Evolutionary conservation across 169 alveolate genomes (phyloP).

Genomic region (Cryptosporidium parvum): DNA sequence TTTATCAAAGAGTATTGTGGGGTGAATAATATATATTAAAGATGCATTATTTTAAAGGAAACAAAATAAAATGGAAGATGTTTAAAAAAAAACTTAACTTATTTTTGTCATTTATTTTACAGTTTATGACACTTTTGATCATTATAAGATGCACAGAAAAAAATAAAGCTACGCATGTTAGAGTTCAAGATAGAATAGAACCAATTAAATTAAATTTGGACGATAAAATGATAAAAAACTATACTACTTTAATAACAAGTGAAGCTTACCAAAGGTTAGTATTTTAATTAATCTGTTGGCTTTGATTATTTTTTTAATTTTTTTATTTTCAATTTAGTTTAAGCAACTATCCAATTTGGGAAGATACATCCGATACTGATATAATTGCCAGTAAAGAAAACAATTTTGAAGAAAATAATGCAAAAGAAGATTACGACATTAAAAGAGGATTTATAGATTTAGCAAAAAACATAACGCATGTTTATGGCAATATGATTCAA

Average conservation of each 20-base stretch:
- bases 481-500: conserved; percentile 12
- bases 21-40: neutral
- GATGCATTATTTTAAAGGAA: neutral
- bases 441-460: conserved; percentile 35
- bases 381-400: conserved; percentile 3
- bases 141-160: conserved; percentile 12
- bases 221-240: neutral
- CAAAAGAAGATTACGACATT: neutral
- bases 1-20: neutral
- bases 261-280: conserved; percentile 13
- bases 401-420: neutral
- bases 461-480: conserved; percentile 21
- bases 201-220: conserved; percentile 34
- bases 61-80: neutral
- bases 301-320: neutral
- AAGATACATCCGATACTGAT: conserved; percentile 28
- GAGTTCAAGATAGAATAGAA: conserved; percentile 47
- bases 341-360: conserved; percentile 70
- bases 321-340: conserved; percentile 5
- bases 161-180: conserved; percentile 56
- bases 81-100: neutral
- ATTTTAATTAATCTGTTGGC: neutral
- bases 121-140: neutral
- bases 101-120: neutral
- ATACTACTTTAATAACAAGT: neutral